These are phyloP conservation scores for Claviceps paspali DNA, from an alignment of 2,329 filamentous ascomycete species.

Conservation along the genomic window DNA sequence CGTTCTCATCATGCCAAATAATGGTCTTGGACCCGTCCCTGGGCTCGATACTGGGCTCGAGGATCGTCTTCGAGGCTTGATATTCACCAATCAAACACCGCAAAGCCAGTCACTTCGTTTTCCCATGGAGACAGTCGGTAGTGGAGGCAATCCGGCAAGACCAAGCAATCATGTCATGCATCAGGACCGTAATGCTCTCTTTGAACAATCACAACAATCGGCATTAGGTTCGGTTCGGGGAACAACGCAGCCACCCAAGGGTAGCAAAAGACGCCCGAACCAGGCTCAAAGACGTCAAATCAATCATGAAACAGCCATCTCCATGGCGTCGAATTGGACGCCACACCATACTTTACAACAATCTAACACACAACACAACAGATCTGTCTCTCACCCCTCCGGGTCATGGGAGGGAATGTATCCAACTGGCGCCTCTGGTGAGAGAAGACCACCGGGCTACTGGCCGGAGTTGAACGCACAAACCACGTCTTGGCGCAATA, in stretches of 20 bases:
- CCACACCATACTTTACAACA: background rate
- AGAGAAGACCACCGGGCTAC: background rate
- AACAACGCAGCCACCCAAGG: slow-evolving; percentile 4
- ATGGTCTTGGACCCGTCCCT: slow-evolving; percentile 1
- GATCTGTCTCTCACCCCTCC: background rate
- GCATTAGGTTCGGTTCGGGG: slow-evolving; percentile 6
- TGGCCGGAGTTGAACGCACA: background rate
- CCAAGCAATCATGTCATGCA: background rate
- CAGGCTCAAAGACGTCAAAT: slow-evolving; percentile 49
- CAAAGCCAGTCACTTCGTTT: background rate
- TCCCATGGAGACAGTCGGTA: background rate
- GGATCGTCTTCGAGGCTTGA: slow-evolving; percentile 42
- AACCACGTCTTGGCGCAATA: background rate
- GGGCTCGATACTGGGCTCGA: slow-evolving; percentile 27
- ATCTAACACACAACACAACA: background rate
- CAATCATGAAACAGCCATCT: slow-evolving; percentile 42
- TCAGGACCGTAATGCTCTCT: background rate
- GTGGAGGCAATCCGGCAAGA: background rate
- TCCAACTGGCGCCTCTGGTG: background rate
- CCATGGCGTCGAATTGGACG: slow-evolving; percentile 28
- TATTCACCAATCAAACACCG: slow-evolving; percentile 32
- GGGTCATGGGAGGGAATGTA: background rate
- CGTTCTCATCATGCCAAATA: background rate
- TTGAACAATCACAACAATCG: background rate
- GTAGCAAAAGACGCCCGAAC: slow-evolving; percentile 22